phyloP scores from a whole-genome alignment of 1,284 basidiomycete species.

The Coniferiporia sulphurascens region DNA sequence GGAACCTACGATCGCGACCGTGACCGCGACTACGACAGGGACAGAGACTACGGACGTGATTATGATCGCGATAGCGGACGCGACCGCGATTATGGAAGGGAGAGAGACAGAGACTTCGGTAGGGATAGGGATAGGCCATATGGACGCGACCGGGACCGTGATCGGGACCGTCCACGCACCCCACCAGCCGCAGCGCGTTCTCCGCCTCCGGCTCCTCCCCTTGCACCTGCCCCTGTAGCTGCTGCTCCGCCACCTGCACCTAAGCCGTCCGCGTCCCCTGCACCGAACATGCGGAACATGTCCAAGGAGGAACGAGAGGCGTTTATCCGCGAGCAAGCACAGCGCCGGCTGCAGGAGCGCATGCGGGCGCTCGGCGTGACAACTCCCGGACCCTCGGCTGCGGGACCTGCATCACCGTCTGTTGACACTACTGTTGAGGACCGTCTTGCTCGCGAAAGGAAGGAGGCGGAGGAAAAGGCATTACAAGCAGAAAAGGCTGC shows the following conservation, averaged over 20 bases:
- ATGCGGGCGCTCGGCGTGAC: constrained; percentile 83
- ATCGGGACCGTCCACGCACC: constrained; percentile 45
- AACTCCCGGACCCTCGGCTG: constrained; percentile 40
- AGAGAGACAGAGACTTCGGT: constrained; percentile 25
- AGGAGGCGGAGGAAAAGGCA: constrained; percentile 80
- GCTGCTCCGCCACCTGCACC: constrained; percentile 43
- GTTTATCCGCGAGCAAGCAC: constrained; percentile 79
- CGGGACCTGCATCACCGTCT: constrained; percentile 27
- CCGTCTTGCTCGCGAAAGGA: constrained; percentile 76
- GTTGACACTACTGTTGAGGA: constrained; percentile 80
- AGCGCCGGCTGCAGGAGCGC: constrained; percentile 80
- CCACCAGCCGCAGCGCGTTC: constrained; percentile 47
- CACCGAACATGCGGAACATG: constrained; percentile 66
- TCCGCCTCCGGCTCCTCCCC: constrained; percentile 44
- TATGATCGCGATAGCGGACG: constrained; percentile 35
- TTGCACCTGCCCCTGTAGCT: constrained; percentile 29
- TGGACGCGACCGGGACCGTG: constrained; percentile 31
- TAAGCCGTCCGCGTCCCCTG: constrained; percentile 47
- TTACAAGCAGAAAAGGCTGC: constrained; percentile 72
- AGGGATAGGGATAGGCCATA: constrained; percentile 23
- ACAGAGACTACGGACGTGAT: constrained; percentile 25
- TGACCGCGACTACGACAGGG: constrained; percentile 20
- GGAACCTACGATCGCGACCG: constrained; percentile 21
- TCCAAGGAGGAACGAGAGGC: constrained; percentile 81
- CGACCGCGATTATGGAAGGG: constrained; percentile 35